A percentile compares a stretch with the other conserved stretches of the same genome.
phyloP scores from a whole-genome alignment of 2,329 filamentous ascomycete genomes.

The Lecanoromycetidae sp. region DNA sequence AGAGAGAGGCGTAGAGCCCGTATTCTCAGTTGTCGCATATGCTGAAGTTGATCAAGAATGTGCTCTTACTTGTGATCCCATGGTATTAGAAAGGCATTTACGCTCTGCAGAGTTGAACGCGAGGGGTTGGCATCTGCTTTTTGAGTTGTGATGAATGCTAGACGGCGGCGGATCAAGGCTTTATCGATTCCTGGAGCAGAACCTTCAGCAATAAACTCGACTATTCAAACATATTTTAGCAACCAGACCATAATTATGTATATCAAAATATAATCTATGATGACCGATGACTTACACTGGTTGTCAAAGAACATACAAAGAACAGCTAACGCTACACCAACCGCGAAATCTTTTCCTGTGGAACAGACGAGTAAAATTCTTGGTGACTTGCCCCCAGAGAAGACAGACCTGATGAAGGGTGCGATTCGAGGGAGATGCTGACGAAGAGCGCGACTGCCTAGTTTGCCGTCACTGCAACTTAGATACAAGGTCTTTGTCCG shows the following conservation, averaged over 20 bases:
- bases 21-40: no score
- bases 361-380: constrained; percentile 55
- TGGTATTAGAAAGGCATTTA: constrained; percentile 81
- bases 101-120: constrained; percentile 72
- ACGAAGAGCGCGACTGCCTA: constrained; percentile 73
- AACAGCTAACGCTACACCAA: constrained; percentile 64
- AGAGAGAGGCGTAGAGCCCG: no score
- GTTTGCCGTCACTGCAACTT: constrained; percentile 58
- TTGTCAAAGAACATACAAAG: constrained; percentile 62
- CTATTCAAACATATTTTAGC: not conserved
- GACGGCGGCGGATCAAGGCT: constrained; percentile 57
- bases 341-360: constrained; percentile 66
- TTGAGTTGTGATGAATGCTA: constrained; percentile 71
- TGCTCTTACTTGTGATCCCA: no score
- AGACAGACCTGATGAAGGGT: constrained; percentile 37
- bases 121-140: constrained; percentile 74
- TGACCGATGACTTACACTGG: constrained; percentile 43
- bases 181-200: constrained; percentile 47
- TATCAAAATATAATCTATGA: no score
- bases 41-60: no score
- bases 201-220: not conserved
- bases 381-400: constrained; percentile 23
- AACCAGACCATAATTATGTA: no score
- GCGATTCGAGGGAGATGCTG: constrained; percentile 53
- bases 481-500: constrained; percentile 38